Base-by-base conservation (phyloP, 345 rosid species). In the Heritiera fomes region DNA sequence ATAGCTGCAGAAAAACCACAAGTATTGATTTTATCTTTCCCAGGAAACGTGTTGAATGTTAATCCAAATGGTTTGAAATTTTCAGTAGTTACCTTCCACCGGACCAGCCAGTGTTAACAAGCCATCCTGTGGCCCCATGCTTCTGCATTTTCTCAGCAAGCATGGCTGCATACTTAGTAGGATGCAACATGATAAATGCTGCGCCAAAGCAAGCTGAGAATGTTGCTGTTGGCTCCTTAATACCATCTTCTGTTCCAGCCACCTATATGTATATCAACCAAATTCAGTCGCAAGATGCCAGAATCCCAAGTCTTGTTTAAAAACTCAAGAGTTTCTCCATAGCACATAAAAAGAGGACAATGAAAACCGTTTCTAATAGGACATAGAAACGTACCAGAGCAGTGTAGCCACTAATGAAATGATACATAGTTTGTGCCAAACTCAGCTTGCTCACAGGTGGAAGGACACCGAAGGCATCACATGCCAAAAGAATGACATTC, bases 161-260 rank as follows among this genome's bases (percentile, higher is more conserved):
- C 99, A 96, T 94, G 68, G 97, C 95, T 6, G 98, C 99, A 72
- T 96, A 96, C 87, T 88, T 96, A 23, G 99, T 96, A 0, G 99
- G 99, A 76, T 92, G 99, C 87, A 96, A 20, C 98, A 96, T 96
- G 74, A 94, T 92, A 81, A 96, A 96, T 74, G 99, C 98, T 43
- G 98, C 98, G 52, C 99, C 99, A 38, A 96, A 96, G 84, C 99
- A 96, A 59, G 99, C 97, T 34, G 99, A 94, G 84, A 96, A 96
- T 40, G 99, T 96, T 20, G 98, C 97, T 2, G 85, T 74, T 67
- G 97, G 99, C 82, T 96, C 98, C 85, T 92, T 96, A 20, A 94
- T 87, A 8, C 99, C 98, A 2, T 96, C 99, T 79, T 88, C 98
- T 15, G 99, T 96, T 4, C 99, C 97, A 30, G 99, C 99, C 3